phyloP scores from a whole-genome alignment of 1,284 basidiomycete species.

The Pholiota adiposa region DNA sequence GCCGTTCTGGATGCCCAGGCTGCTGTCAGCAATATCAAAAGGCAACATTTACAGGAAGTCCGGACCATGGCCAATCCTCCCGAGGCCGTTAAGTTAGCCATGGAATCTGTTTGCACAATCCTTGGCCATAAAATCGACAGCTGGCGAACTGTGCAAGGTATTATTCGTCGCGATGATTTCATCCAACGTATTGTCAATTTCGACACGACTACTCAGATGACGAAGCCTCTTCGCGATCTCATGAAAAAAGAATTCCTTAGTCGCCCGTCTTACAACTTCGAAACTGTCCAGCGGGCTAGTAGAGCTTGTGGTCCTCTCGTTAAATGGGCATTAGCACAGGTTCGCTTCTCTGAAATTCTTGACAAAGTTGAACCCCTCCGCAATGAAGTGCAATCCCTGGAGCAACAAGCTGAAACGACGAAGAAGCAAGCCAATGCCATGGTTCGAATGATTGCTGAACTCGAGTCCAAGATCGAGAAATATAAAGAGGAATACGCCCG shows the following conservation, averaged over 20 bases:
- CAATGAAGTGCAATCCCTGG: constrained; percentile 93
- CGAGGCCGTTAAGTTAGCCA: constrained; percentile 95
- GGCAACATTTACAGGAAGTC: constrained; percentile 96
- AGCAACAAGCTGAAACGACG: constrained; percentile 90
- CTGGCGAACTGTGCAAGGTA: constrained; percentile 96
- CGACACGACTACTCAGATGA: constrained; percentile 92
- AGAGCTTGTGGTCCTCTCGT: constrained; percentile 98
- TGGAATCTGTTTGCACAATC: constrained; percentile 98
- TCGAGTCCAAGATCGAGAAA: constrained; percentile 89
- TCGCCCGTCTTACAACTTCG: constrained; percentile 93
- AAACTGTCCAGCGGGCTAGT: constrained; percentile 93
- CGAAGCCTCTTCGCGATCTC: constrained; percentile 84
- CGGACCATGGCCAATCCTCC: constrained; percentile 99
- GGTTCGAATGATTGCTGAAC: constrained; percentile 90
- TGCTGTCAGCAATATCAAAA: constrained; percentile 97
- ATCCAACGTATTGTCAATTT: constrained; percentile 97
- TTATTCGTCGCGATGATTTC: constrained; percentile 98
- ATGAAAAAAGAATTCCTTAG: constrained; percentile 96
- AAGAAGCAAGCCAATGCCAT: constrained; percentile 92
- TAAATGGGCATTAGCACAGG: constrained; percentile 98
- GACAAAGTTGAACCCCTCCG: constrained; percentile 98
- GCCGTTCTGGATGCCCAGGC: constrained; percentile 95
- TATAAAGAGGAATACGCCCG: constrained; percentile 99
- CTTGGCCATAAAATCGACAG: constrained; percentile 97
- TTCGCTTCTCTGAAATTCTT: constrained; percentile 96